Conservation (phyloP, 2,329 filamentous ascomycete species). For the Aaosphaeria arxii region DNA sequence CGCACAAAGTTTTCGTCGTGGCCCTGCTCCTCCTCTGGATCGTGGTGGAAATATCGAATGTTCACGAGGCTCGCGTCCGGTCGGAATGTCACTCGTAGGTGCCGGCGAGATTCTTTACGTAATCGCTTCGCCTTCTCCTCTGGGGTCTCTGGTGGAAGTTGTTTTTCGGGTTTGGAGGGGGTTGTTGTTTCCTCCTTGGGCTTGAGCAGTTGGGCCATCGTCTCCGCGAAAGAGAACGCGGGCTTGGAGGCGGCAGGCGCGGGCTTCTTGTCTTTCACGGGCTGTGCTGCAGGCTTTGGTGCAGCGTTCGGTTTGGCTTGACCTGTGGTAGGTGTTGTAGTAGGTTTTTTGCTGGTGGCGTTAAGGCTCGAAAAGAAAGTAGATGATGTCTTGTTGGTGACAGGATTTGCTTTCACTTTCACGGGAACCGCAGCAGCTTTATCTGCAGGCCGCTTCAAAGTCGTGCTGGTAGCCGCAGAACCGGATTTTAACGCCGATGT, state of each 20-base stretch:
- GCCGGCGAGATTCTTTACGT: constrained; percentile 68
- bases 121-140: constrained; percentile 66
- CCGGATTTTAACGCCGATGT: constrained; percentile 8
- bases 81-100: constrained; percentile 70
- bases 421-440: constrained; percentile 21
- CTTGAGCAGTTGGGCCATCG: constrained; percentile 46
- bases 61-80: constrained; percentile 64
- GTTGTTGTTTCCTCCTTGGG: constrained; percentile 54
- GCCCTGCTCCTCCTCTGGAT: constrained; percentile 67
- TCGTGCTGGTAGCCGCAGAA: constrained; percentile 7
- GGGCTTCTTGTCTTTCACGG: constrained; percentile 28
- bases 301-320: constrained; percentile 19
- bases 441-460: constrained; percentile 28
- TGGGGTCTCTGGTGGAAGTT: constrained; percentile 58
- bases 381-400: constrained; percentile 43
- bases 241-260: constrained; percentile 23
- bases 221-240: constrained; percentile 38
- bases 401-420: constrained; percentile 32
- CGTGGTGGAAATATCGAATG: constrained; percentile 68
- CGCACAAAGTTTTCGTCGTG: constrained; percentile 66
- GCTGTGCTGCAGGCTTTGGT: constrained; percentile 20
- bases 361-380: constrained; percentile 47
- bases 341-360: constrained; percentile 44
- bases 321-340: constrained; percentile 16
- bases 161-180: constrained; percentile 51